Evolutionary conservation across 2,329 filamentous ascomycete species (phyloP).

Genomic region (Ophiostoma perfectum): DNA sequence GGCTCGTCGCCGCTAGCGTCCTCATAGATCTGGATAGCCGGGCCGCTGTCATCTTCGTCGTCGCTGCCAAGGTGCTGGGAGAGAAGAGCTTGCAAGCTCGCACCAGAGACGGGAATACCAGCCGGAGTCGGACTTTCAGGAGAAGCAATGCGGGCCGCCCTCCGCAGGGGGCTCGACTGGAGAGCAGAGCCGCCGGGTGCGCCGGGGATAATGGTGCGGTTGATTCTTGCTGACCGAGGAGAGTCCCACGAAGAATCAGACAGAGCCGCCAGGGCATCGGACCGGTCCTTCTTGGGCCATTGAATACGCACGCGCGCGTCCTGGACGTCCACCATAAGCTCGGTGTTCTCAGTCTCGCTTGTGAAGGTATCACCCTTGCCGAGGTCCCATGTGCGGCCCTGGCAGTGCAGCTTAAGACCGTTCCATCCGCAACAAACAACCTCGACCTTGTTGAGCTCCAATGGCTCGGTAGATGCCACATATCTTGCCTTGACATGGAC

Average conservation of each 20-base stretch:
- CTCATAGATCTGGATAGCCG: constrained; percentile 64
- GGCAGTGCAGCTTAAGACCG: constrained; percentile 85
- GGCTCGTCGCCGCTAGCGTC: constrained; percentile 57
- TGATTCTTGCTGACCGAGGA: constrained; percentile 36
- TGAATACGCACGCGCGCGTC: constrained; percentile 82
- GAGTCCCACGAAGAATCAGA: constrained; percentile 69
- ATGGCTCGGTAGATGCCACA: constrained; percentile 60
- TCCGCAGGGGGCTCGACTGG: constrained; percentile 56
- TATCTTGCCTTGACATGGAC: constrained; percentile 88
- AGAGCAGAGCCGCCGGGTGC: constrained; percentile 36
- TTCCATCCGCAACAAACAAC: constrained; percentile 95
- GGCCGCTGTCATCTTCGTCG: constrained; percentile 30
- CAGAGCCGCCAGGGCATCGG: constrained; percentile 42
- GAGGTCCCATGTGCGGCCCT: constrained; percentile 79
- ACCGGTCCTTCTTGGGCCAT: constrained; percentile 60
- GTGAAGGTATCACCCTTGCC: constrained; percentile 83
- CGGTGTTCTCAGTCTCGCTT: constrained; percentile 78
- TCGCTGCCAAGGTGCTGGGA: constrained; percentile 33
- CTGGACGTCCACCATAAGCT: constrained; percentile 94
- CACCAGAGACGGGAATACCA: constrained; percentile 38
- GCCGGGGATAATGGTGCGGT: constrained; percentile 29
- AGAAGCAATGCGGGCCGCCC: constrained; percentile 57
- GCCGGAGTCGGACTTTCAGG: constrained; percentile 63
- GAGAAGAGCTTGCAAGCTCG: constrained; percentile 42
- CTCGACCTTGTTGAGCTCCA: constrained; percentile 73